Conservation (phyloP, 2,329 filamentous ascomycete genomes). For the Harringtonia lauricola region DNA sequence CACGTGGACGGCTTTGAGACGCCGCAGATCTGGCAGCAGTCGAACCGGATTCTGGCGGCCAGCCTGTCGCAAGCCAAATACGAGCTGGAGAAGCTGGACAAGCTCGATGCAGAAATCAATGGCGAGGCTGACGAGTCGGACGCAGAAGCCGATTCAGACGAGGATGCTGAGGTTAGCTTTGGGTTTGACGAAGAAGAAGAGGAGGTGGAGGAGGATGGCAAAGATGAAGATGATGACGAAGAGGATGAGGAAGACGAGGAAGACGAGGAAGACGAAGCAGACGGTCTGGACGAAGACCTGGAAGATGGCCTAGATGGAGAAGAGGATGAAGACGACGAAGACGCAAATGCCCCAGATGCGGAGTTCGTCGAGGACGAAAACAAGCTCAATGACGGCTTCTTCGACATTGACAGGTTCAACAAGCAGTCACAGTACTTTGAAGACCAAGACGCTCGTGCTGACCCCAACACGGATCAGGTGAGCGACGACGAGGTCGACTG, state of each 20-base stretch:
- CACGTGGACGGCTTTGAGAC: constrained; percentile 81
- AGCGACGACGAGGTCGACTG: constrained; percentile 76
- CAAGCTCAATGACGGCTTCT: constrained; percentile 93
- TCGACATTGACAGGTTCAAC: constrained; percentile 97
- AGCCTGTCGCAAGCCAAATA: constrained; percentile 37
- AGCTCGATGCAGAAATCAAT: constrained; percentile 31
- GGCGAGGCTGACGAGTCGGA: constrained; percentile 17
- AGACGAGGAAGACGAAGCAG: constrained; percentile 20
- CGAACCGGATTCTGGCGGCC: constrained; percentile 63
- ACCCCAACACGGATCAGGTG: constrained; percentile 60
- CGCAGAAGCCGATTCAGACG: neutral
- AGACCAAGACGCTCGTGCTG: constrained; percentile 68
- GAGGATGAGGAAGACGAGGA: constrained; percentile 17
- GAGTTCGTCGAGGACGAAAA: constrained; percentile 62
- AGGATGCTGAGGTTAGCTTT: neutral
- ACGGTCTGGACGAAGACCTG: constrained; percentile 20
- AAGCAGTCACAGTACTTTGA: constrained; percentile 84
- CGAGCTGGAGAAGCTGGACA: constrained; percentile 37
- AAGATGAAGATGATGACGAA: constrained; percentile 21
- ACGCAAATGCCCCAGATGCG: constrained; percentile 35
- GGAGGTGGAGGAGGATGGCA: constrained; percentile 24
- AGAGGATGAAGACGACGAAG: constrained; percentile 30
- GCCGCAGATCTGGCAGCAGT: constrained; percentile 90
- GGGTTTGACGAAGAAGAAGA: constrained; percentile 19
- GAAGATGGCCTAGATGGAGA: constrained; percentile 23